Evolutionary conservation across 352 stramenopile species (phyloP).

Genomic region (Peronospora tabacina): DNA sequence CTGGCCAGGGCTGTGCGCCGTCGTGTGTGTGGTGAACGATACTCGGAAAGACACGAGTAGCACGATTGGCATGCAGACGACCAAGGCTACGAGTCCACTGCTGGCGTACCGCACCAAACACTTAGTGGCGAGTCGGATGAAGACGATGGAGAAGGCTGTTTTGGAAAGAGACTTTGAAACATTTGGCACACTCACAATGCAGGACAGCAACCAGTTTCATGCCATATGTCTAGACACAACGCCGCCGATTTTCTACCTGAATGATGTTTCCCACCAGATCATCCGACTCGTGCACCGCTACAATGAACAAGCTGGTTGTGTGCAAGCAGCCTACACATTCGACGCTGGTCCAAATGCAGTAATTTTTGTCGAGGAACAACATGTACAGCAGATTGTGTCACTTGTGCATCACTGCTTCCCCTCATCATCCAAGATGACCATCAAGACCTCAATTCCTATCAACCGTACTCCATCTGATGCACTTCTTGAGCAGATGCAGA

Average conservation of each 20-base stretch:
- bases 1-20: constrained; percentile 91
- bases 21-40: constrained; percentile 96
- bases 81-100: constrained; percentile 89
- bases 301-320: constrained; percentile 66
- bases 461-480: constrained; percentile 10
- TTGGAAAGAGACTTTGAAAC: constrained; percentile 88
- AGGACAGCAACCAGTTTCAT: constrained; percentile 98
- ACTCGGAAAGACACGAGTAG: constrained; percentile 95
- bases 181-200: constrained; percentile 97
- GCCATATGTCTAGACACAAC: constrained; percentile 96
- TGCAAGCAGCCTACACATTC: constrained; percentile 96
- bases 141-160: constrained; percentile 88
- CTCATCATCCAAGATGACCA: constrained; percentile 17
- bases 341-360: constrained; percentile 98
- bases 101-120: constrained; percentile 79
- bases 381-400: constrained; percentile 55
- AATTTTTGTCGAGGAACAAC: constrained; percentile 74
- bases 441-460: constrained; percentile 32
- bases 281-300: constrained; percentile 90
- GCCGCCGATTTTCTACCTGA: constrained; percentile 98
- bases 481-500: constrained; percentile 23
- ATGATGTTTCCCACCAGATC: constrained; percentile 85
- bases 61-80: constrained; percentile 94
- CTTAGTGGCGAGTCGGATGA: constrained; percentile 83
- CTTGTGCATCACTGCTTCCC: constrained; percentile 54